These are phyloP conservation scores for Nannochloris sp. DNA, from an alignment of 139 green algal genomes.

Conservation along the genomic window DNA sequence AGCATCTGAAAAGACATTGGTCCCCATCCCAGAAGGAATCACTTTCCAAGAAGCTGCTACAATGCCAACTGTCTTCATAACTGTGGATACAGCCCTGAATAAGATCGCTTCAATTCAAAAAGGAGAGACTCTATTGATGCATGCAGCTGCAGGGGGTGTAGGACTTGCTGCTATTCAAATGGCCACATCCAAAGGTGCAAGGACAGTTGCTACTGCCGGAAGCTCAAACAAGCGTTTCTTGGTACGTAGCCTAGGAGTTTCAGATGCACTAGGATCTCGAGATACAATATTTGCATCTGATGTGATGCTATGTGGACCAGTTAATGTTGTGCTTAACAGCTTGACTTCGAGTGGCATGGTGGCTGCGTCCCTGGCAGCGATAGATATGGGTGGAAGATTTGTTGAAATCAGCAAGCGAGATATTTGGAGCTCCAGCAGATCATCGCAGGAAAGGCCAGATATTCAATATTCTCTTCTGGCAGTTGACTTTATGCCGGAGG, in stretches of 20 bases:
- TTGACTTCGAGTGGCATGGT: slow-evolving; percentile 83
- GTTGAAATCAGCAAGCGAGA: slow-evolving; percentile 79
- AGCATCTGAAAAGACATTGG: slow-evolving; percentile 47
- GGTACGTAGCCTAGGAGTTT: slow-evolving; percentile 37
- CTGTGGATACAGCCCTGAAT: slow-evolving; percentile 41
- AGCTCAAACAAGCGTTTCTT: slow-evolving; percentile 49
- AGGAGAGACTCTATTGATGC: slow-evolving; percentile 50
- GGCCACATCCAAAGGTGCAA: slow-evolving; percentile 28
- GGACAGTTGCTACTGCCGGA: slow-evolving; percentile 40
- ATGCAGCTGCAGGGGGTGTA: slow-evolving; percentile 69
- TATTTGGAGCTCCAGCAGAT: slow-evolving; percentile 50
- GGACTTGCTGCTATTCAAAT: slow-evolving; percentile 63
- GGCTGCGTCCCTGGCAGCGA: slow-evolving; percentile 46
- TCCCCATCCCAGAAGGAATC: slow-evolving; percentile 42
- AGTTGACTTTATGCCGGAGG: slow-evolving; percentile 75
- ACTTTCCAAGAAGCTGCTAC: slow-evolving; percentile 64
- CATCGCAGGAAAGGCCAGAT: slow-evolving; percentile 68
- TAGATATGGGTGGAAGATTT: slow-evolving; percentile 46
- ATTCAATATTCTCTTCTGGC: slow-evolving; percentile 62
- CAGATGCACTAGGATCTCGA: slow-evolving; percentile 38
- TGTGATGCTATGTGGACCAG: slow-evolving; percentile 38
- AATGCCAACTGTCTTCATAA: slow-evolving; percentile 75
- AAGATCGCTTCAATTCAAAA: slow-evolving; percentile 15
- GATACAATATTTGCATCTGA: slow-evolving; percentile 53
- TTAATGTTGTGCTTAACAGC: slow-evolving; percentile 67